Evolutionary conservation across 1,284 basidiomycete genomes (phyloP).

Genomic region (Chalciporus sp.): DNA sequence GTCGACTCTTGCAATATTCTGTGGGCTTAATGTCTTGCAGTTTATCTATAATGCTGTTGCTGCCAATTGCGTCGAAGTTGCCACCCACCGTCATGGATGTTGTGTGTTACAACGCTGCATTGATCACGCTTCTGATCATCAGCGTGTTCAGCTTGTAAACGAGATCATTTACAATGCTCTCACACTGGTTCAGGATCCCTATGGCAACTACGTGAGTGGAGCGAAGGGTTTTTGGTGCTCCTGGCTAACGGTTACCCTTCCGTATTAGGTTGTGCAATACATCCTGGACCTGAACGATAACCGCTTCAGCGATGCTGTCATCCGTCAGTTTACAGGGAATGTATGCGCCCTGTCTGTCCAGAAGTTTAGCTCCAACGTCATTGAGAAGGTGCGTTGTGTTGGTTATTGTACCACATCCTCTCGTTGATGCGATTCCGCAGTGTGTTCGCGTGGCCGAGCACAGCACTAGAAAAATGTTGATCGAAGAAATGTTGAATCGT

Average conservation of each 20-base stretch:
- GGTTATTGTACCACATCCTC: not conserved
- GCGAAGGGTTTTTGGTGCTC: slow-evolving; percentile 1
- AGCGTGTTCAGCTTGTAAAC: slow-evolving; percentile 95
- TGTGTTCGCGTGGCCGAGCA: slow-evolving; percentile 98
- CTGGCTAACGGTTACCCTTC: slow-evolving; percentile 2
- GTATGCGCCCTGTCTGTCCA: slow-evolving; percentile 98
- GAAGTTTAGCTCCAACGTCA: slow-evolving; percentile 97
- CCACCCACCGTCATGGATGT: slow-evolving; percentile 98
- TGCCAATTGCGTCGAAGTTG: slow-evolving; percentile 98
- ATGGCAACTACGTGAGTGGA: slow-evolving; percentile 86
- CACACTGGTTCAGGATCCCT: slow-evolving; percentile 98
- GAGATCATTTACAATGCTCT: slow-evolving; percentile 99
- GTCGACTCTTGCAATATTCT: not conserved
- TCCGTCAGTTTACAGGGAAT: slow-evolving; percentile 97
- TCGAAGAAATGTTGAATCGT: slow-evolving; percentile 95
- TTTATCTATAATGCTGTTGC: slow-evolving; percentile 99
- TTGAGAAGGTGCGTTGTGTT: slow-evolving; percentile 73
- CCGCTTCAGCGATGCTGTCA: slow-evolving; percentile 96
- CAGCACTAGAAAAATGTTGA: slow-evolving; percentile 90
- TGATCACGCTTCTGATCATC: slow-evolving; percentile 95
- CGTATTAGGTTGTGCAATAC: slow-evolving; percentile 85
- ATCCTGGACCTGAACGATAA: slow-evolving; percentile 98
- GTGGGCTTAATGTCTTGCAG: slow-evolving; percentile 39
- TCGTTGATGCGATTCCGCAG: slow-evolving; percentile 43
- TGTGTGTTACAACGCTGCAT: slow-evolving; percentile 99